phyloP scores from a whole-genome alignment of 352 stramenopile genomes.

The Phytophthora sojae region DNA sequence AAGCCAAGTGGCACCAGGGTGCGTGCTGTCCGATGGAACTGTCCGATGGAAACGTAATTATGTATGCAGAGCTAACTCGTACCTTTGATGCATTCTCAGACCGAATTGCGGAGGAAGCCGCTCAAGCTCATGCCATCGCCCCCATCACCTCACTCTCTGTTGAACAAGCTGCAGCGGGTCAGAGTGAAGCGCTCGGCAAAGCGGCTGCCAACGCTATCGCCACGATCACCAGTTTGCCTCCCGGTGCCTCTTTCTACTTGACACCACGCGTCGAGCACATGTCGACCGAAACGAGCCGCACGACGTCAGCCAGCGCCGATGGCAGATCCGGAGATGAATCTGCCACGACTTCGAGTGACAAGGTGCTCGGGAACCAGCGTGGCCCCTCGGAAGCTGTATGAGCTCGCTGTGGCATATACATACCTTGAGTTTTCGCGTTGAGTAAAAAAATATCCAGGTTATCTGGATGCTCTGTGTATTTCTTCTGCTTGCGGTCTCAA shows the following conservation, averaged over 20 bases:
- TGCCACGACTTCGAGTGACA: constrained; percentile 22
- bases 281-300: constrained; percentile 21
- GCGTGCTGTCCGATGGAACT: not conserved
- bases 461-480: not conserved
- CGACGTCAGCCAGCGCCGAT: constrained; percentile 18
- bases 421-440: not conserved
- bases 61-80: constrained; percentile 14
- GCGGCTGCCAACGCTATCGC: constrained; percentile 23
- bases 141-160: constrained; percentile 26
- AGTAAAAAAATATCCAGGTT: not conserved
- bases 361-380: constrained; percentile 34
- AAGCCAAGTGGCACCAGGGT: constrained; percentile 80
- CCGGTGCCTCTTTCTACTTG: constrained; percentile 41
- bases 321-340: constrained; percentile 31
- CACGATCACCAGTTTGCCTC: constrained; percentile 34
- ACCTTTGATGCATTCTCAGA: constrained; percentile 19
- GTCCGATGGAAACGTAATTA: not conserved
- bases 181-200: constrained; percentile 26
- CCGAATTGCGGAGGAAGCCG: constrained; percentile 43
- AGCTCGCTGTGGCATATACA: not conserved
- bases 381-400: constrained; percentile 42
- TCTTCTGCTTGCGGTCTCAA: not conserved
- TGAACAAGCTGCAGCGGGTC: constrained; percentile 28
- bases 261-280: constrained; percentile 39
- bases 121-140: constrained; percentile 25